Evolutionary conservation across 164 flowering plant species (phyloP).

Genomic region (Nymphaea colorata): DNA sequence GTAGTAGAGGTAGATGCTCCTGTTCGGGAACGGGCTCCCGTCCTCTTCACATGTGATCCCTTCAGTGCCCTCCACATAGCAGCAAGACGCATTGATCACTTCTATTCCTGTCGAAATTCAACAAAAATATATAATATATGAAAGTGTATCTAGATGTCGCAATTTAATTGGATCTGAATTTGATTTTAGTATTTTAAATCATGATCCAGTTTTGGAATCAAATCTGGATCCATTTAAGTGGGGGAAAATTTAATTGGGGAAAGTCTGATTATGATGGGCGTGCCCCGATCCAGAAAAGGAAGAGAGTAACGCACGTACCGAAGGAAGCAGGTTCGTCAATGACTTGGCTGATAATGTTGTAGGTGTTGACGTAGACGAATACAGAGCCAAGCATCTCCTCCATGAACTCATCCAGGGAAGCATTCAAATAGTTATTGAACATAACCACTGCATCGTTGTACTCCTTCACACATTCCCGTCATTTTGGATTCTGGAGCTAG

Average conservation of each 20-base stretch:
- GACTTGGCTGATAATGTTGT: not conserved
- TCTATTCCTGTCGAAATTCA: not conserved
- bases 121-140: too few species aligned
- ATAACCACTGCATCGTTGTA: not conserved
- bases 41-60: not conserved
- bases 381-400: not conserved
- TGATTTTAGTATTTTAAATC: too few species aligned
- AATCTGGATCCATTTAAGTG: too few species aligned
- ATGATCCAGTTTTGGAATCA: too few species aligned
- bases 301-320: not conserved
- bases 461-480: not conserved
- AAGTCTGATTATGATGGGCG: too few species aligned
- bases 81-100: not conserved
- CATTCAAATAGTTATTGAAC: not conserved
- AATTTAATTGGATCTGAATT: too few species aligned
- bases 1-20: not conserved
- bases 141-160: too few species aligned
- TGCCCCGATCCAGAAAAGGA: not conserved
- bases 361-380: not conserved
- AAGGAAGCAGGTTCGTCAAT: not conserved
- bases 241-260: too few species aligned
- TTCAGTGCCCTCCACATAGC: not conserved
- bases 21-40: not conserved
- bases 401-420: not conserved
- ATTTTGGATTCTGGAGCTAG: not conserved